Evolutionary conservation across 2,329 filamentous ascomycete species (phyloP).

Genomic region (Biscogniauxia mediterranea): DNA sequence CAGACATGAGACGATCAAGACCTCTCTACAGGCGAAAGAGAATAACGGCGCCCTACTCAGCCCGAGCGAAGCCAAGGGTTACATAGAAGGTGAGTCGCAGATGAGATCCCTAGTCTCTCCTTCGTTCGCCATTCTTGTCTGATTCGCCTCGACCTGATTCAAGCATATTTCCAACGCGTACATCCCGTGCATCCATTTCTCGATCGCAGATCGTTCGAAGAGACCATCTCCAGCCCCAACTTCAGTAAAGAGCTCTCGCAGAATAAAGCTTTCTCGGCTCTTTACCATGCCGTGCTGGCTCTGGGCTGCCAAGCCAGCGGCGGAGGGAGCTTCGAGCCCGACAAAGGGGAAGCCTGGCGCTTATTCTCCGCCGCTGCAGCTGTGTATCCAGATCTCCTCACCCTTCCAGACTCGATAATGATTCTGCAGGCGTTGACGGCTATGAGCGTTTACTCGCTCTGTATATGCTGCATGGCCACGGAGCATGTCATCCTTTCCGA

Average conservation of each 20-base stretch:
- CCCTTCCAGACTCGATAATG: slow-evolving; percentile 30
- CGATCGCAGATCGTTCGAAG: slow-evolving; percentile 36
- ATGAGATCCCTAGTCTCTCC: too few relatives aligned
- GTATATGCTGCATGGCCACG: slow-evolving; percentile 31
- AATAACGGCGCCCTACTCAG: slow-evolving; percentile 1
- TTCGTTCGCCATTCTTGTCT: too few relatives aligned
- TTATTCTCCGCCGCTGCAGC: slow-evolving; percentile 38
- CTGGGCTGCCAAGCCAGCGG: slow-evolving; percentile 37
- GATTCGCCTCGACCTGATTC: background rate
- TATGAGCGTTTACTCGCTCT: slow-evolving; percentile 30
- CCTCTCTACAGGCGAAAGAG: slow-evolving; percentile 2
- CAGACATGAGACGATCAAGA: slow-evolving; percentile 3
- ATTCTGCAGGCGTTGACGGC: slow-evolving; percentile 33
- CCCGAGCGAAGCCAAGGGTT: slow-evolving; percentile 9
- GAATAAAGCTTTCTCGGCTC: slow-evolving; percentile 34
- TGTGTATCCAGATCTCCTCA: slow-evolving; percentile 34
- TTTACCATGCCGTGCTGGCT: slow-evolving; percentile 40
- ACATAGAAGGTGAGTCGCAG: slow-evolving; percentile 9
- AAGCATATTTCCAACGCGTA: slow-evolving; percentile 38
- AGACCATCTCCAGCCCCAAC: slow-evolving; percentile 26
- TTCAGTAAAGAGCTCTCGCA: slow-evolving; percentile 25
- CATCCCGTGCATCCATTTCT: slow-evolving; percentile 42
- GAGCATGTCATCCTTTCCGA: slow-evolving; percentile 33
- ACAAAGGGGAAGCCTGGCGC: slow-evolving; percentile 38
- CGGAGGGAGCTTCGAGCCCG: slow-evolving; percentile 38